phyloP scores from a whole-genome alignment of 2,329 filamentous ascomycete genomes.

The Xylaria sp. region DNA sequence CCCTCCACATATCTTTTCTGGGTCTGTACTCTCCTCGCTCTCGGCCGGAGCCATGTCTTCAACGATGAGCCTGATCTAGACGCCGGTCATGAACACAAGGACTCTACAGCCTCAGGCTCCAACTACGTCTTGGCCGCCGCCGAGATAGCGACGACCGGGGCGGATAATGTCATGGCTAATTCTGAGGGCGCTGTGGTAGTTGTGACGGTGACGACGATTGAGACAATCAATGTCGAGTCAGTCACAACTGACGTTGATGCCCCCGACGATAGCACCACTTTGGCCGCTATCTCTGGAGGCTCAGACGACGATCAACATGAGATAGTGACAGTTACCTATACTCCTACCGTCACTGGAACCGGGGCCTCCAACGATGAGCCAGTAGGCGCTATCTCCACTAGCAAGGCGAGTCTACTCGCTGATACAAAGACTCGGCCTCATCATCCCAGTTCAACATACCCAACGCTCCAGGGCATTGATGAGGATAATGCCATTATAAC shows the following conservation, averaged over 20 bases:
- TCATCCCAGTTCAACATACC: slow-evolving; percentile 13
- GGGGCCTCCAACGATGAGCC: neutral
- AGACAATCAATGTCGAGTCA: slow-evolving; percentile 24
- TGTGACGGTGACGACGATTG: slow-evolving; percentile 19
- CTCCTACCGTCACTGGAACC: neutral
- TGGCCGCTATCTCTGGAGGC: neutral
- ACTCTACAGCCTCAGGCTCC: neutral
- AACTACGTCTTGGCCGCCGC: neutral
- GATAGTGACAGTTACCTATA: neutral
- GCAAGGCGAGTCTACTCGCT: neutral
- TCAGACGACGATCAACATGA: neutral
- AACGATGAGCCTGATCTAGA: neutral
- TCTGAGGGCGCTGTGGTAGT: neutral
- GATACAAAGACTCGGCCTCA: neutral
- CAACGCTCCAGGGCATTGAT: neutral
- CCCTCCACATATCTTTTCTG: slow-evolving; percentile 7
- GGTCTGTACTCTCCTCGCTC: slow-evolving; percentile 19
- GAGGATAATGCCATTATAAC: neutral
- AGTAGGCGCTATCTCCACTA: neutral
- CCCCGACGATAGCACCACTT: neutral
- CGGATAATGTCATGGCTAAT: neutral
- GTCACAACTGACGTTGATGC: neutral
- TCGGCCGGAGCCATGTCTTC: neutral
- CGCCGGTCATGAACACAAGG: neutral
- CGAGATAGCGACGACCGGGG: neutral